A percentile compares a stretch with the other conserved stretches of the same genome.
phyloP scores from a whole-genome alignment of 129 eudicot genomes.

The Helianthus tuberosus region DNA sequence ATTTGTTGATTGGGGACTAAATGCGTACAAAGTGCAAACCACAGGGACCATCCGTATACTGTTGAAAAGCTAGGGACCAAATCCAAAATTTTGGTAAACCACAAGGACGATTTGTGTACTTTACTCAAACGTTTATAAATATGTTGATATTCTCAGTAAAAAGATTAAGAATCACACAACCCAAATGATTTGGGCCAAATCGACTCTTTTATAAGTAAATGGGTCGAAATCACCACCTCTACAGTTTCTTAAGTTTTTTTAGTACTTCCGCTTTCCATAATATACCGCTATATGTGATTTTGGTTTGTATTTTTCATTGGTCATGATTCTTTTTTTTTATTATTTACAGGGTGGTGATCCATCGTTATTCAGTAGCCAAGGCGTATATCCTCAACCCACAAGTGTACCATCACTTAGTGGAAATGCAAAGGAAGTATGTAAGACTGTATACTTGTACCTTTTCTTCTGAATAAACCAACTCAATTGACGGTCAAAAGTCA shows the following conservation, averaged over 20 bases:
- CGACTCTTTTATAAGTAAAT: neutral
- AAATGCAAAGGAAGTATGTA: constrained; percentile 91
- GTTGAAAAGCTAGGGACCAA: too few relatives aligned
- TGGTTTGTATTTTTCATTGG: neutral
- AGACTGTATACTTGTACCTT: constrained; percentile 24
- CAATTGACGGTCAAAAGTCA: constrained; percentile 6
- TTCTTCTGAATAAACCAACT: neutral
- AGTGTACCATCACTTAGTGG: constrained; percentile 59
- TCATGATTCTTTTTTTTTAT: constrained; percentile 3
- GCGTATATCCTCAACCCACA: constrained; percentile 91
- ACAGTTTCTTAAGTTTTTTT: neutral
- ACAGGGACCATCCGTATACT: too few relatives aligned
- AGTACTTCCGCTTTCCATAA: neutral
- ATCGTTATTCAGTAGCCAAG: constrained; percentile 89
- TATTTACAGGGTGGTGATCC: constrained; percentile 67
- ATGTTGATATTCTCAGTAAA: too few relatives aligned
- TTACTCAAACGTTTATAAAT: too few relatives aligned
- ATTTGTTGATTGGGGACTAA: too few relatives aligned
- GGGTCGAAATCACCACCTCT: neutral
- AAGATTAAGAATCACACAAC: neutral
- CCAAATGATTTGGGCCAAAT: neutral
- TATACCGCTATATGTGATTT: neutral
- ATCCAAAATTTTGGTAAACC: too few relatives aligned
- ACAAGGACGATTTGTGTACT: too few relatives aligned
- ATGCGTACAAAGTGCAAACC: too few relatives aligned